phyloP scores from a whole-genome alignment of 2,329 filamentous ascomycete species.

The Colletotrichum salicis region DNA sequence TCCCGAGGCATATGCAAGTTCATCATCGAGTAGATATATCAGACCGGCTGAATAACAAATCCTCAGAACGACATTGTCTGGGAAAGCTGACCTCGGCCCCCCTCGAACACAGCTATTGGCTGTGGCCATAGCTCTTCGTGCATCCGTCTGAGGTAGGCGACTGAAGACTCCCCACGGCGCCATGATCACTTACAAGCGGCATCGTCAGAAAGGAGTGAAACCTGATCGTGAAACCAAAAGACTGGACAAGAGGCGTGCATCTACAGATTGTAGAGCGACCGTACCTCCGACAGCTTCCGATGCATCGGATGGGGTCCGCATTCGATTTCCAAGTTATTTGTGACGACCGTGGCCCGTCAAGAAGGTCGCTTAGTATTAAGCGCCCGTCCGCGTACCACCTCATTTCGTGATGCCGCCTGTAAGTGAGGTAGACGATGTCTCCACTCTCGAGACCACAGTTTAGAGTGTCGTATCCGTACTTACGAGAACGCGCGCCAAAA shows the following conservation, averaged over 20 bases:
- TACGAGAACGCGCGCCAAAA: neutral
- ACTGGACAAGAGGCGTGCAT: neutral
- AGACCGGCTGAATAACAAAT: neutral
- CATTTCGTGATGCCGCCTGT: slow-evolving; percentile 3
- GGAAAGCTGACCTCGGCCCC: neutral
- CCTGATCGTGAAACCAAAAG: slow-evolving; percentile 6
- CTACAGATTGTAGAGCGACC: neutral
- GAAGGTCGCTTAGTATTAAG: slow-evolving; percentile 15
- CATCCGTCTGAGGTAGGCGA: slow-evolving; percentile 1
- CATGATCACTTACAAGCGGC: neutral
- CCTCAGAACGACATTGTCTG: neutral
- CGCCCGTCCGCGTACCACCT: slow-evolving; percentile 10
- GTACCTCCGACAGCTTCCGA: neutral
- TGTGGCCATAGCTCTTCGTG: neutral
- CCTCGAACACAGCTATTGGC: neutral
- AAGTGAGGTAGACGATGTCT: neutral
- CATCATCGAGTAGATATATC: neutral
- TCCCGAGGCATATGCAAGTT: neutral
- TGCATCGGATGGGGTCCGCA: neutral
- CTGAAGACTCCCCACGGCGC: neutral
- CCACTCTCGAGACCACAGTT: neutral
- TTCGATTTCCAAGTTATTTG: slow-evolving; percentile 3
- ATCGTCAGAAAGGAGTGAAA: neutral
- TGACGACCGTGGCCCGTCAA: neutral
- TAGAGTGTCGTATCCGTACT: neutral